Percentiles rank a stretch among this genome's conserved stretches.
phyloP scores from a whole-genome alignment of 345 rosid genomes.

The Mercurialis annua region DNA sequence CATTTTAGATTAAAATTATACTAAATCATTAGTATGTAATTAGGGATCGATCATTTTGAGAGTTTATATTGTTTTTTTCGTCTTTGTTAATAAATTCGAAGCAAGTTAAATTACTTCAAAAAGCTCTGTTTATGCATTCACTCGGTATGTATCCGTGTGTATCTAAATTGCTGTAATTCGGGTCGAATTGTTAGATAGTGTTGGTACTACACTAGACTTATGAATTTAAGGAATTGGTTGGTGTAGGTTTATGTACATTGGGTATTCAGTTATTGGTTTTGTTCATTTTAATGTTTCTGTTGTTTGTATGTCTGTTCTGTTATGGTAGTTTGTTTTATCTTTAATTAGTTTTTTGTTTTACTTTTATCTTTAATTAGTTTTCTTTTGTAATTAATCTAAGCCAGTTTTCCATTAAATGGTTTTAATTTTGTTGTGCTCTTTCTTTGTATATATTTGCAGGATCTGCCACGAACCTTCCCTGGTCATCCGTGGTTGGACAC shows the following conservation, averaged over 20 bases:
- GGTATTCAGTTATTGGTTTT: neutral
- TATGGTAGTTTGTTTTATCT: neutral
- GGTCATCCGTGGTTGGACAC: slow-evolving; percentile 99
- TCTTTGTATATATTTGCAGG: slow-evolving; percentile 46
- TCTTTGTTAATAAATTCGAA: neutral
- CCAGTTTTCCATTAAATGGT: neutral
- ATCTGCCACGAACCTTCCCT: slow-evolving; percentile 95
- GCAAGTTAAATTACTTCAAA: too few relatives aligned
- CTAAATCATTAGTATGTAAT: neutral
- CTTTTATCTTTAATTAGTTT: neutral
- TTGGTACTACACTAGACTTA: slow-evolving; percentile 5
- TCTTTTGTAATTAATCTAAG: slow-evolving; percentile 1
- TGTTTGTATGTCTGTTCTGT: neutral
- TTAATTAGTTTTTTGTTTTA: neutral
- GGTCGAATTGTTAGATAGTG: neutral
- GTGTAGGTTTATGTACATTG: neutral
- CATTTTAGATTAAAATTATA: neutral
- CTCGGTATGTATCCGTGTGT: neutral
- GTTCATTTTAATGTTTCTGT: neutral
- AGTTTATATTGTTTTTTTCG: neutral
- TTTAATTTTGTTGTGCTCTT: neutral
- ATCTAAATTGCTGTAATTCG: neutral
- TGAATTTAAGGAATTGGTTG: slow-evolving; percentile 3
- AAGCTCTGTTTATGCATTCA: neutral
- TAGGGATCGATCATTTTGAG: neutral